Base-by-base conservation (phyloP, 2,329 filamentous ascomycete genomes). In the Microdochium paspali region DNA sequence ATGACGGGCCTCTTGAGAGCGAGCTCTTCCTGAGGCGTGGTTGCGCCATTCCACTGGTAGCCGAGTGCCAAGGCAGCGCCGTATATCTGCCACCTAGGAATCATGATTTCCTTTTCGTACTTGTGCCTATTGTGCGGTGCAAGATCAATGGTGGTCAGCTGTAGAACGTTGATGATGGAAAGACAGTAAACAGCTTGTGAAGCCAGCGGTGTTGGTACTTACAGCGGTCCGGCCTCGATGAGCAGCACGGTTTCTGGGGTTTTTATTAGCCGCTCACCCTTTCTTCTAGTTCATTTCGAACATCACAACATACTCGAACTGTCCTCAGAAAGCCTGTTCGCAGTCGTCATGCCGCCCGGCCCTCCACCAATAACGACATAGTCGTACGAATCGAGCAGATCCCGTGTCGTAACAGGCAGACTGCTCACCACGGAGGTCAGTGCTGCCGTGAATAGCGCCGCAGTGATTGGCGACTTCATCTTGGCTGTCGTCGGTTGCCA, bases 201-300 rank as follows among this genome's bases (percentile, higher is more conserved):
- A n/a, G n/a, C n/a, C n/a, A n/a, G n/a, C n/a, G n/a, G 5, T 40
- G 4, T 3, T n/a, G 18, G 18, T 9, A 21, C 35, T 40, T 52
- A 52, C 21, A 44, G 45, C n/a, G 43, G 35, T 3, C 50, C 50
- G 9, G 50, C 49, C 44, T 52, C 50, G 23, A 52, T 45, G 10
- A 52, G 13, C 4, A 40, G 35, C 13, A 40, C 35, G 35, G 35
- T 40, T 40, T 40, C 35, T 40, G 35, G n/a, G 18, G 12, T 15
- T 21, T 40, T 20, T 40, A 20, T 40, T 9, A 20, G n/a, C 4
- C 4, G 6, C 13, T 12, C 35, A 18, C 5, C 6, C 35, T 18
- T 21, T n/a, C 18, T 9, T 20, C n/a, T 5, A 15, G 18, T 3
- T 4, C n/a, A 21, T 6, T 10, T 20, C 35, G 23, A 12, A 40